Evolutionary conservation across 2,329 filamentous ascomycete species (phyloP).

Genomic region (Colletotrichum sp.): DNA sequence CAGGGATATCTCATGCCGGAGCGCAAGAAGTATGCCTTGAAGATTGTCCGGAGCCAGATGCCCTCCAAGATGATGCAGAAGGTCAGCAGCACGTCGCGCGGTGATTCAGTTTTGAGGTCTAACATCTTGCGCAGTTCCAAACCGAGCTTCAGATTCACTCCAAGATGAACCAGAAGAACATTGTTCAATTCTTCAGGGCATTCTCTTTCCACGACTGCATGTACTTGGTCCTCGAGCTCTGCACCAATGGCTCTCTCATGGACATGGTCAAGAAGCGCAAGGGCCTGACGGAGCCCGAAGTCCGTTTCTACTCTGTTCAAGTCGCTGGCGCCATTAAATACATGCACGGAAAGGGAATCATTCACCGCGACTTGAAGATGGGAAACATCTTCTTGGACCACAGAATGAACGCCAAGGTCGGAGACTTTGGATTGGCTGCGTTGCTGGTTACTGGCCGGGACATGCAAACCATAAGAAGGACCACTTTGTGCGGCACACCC

Average conservation of each 20-base stretch:
- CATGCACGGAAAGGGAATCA: slow-evolving; percentile 93
- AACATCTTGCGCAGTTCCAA: slow-evolving; percentile 58
- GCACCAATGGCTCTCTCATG: slow-evolving; percentile 94
- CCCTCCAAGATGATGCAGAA: slow-evolving; percentile 84
- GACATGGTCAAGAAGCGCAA: slow-evolving; percentile 96
- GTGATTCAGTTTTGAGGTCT: not conserved
- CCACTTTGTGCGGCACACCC: slow-evolving; percentile 93
- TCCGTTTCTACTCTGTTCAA: slow-evolving; percentile 91
- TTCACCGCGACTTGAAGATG: slow-evolving; percentile 96
- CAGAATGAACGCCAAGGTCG: slow-evolving; percentile 97
- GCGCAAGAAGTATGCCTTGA: slow-evolving; percentile 74
- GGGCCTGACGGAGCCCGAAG: slow-evolving; percentile 90
- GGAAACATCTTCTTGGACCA: slow-evolving; percentile 96
- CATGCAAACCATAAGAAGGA: slow-evolving; percentile 81
- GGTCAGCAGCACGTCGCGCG: slow-evolving; percentile 48
- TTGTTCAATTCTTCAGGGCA: slow-evolving; percentile 93
- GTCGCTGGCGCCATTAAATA: slow-evolving; percentile 98
- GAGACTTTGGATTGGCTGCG: slow-evolving; percentile 94
- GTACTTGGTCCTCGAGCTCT: slow-evolving; percentile 93
- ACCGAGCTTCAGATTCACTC: slow-evolving; percentile 96
- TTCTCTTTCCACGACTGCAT: slow-evolving; percentile 90
- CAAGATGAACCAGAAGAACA: slow-evolving; percentile 94
- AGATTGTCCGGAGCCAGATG: slow-evolving; percentile 86
- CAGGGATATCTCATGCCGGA: slow-evolving; percentile 70
- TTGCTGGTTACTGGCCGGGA: slow-evolving; percentile 91